Evolutionary conservation across 1,139 yeast genomes (phyloP).

Genomic region (Petasospora rhodanensis): DNA sequence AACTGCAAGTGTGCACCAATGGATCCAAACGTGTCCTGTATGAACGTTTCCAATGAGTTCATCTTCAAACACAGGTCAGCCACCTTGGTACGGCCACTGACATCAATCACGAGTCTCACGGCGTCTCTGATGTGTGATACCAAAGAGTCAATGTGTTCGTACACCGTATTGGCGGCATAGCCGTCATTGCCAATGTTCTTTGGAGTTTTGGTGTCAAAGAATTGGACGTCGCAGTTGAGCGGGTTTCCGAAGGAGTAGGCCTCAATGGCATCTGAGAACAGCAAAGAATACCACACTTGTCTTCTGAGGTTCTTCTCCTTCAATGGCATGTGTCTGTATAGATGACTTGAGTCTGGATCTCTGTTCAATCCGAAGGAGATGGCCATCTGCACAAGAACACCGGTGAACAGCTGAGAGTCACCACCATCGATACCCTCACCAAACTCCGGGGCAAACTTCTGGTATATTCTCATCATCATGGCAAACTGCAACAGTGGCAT

Average conservation of each 20-base stretch:
- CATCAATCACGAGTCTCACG: constrained; percentile 2
- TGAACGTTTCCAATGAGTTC: constrained; percentile 2
- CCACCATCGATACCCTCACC: constrained; percentile 49
- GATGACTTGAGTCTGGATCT: constrained; percentile 7
- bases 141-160: neutral
- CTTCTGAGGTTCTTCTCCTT: constrained; percentile 7
- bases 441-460: constrained; percentile 46
- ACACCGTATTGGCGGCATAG: neutral
- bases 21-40: neutral
- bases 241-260: constrained; percentile 10
- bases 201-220: constrained; percentile 9
- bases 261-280: constrained; percentile 8
- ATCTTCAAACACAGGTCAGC: constrained; percentile 4
- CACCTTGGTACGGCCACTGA: constrained; percentile 4
- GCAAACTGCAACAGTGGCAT: constrained; percentile 44
- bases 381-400: constrained; percentile 45
- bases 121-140: neutral
- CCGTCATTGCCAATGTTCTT: neutral
- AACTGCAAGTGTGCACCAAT: neutral
- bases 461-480: constrained; percentile 41
- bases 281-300: constrained; percentile 9
- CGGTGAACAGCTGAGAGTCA: constrained; percentile 41
- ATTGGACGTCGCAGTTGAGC: constrained; percentile 6
- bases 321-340: neutral
- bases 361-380: constrained; percentile 45